Evolutionary conservation across 805 yeast genomes (phyloP), one percentile per base, ranked within the genome.

Genomic region (Kockiozyma suomiensis): DNA sequence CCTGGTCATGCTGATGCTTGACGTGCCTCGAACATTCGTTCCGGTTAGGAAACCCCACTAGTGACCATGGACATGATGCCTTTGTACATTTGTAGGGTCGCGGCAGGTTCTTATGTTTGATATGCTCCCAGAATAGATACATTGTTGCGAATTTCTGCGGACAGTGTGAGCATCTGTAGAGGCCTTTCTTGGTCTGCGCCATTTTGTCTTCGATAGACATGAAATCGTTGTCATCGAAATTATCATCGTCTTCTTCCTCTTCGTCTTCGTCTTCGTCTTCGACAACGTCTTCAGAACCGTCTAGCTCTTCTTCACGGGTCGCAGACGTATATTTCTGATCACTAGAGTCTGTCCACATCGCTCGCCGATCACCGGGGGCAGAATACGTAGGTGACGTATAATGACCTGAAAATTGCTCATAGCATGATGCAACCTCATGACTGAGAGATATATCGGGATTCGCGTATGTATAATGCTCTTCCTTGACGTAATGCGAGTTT

Each of bases 11-110:
- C 69, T 73, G 66, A 63, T 62, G 54, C 66, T 68, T 61, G 51
- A 63, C 54, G 60, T 76, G 80, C 3, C 80, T 68, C 33, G 68
- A 66, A 55, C 76, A 66, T 65, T 76, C 79, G 57, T 75, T 68
- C 19, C 70, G 64, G 58, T 70, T 73, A 50, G 69, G 67, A 61
- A 76, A 78, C 1, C 81, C 81, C 26, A 78, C 74, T 13, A 73
- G 64, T 30, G 71, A 70, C 81, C 80, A 79, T 3, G 80, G 79
- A 41, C 82, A 78, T 6, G 64, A 67, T 5, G 61, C 54, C 17
- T 70, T 64, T 1, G 71, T 65, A 61, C 82, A 78, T 30, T 68
- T 68, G 64, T 66, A 73, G 2, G 75, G 72, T 15, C 81, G 70
- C 19, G 66, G 65, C 17, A 76, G 66, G 12, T 72, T 64, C 48